phyloP scores from a whole-genome alignment of 805 yeast genomes.

The Candida germanica region DNA sequence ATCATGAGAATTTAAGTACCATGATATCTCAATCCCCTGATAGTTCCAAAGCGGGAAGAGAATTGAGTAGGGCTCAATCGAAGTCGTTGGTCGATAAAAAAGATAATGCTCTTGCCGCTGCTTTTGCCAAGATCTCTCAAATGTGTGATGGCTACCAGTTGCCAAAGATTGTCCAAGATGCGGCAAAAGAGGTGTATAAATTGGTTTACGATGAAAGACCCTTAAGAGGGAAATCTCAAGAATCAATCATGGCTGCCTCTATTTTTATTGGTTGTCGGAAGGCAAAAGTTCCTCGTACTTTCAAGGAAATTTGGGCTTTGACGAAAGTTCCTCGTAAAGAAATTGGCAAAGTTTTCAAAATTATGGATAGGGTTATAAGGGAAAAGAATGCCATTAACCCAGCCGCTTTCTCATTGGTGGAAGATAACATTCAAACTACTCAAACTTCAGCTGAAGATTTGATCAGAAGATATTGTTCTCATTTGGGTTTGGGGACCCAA shows the following conservation, averaged over 20 bases:
- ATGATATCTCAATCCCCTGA: constrained; percentile 86
- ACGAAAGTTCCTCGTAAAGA: constrained; percentile 93
- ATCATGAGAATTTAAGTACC: constrained; percentile 88
- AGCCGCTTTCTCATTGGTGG: constrained; percentile 35
- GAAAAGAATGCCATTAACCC: constrained; percentile 55
- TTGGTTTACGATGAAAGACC: constrained; percentile 83
- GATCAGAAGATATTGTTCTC: constrained; percentile 94
- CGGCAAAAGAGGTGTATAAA: constrained; percentile 95
- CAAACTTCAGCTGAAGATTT: constrained; percentile 93
- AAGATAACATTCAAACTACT: constrained; percentile 60
- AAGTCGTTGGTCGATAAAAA: constrained; percentile 80
- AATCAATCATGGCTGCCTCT: constrained; percentile 94
- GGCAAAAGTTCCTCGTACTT: constrained; percentile 90
- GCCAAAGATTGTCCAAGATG: constrained; percentile 94
- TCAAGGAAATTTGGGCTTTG: constrained; percentile 92
- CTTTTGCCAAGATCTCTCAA: constrained; percentile 86
- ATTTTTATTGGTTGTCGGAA: constrained; percentile 92
- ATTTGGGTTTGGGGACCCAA: constrained; percentile 79
- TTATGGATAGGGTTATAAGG: constrained; percentile 61
- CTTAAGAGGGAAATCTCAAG: constrained; percentile 87
- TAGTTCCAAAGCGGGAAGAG: constrained; percentile 83
- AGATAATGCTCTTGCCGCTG: constrained; percentile 83
- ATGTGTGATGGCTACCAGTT: constrained; percentile 96
- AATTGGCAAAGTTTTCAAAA: constrained; percentile 85
- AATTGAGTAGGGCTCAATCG: constrained; percentile 85